These are phyloP conservation scores for Eucalyptus shirleyi DNA, from an alignment of 345 rosid species.

Conservation along the genomic window DNA sequence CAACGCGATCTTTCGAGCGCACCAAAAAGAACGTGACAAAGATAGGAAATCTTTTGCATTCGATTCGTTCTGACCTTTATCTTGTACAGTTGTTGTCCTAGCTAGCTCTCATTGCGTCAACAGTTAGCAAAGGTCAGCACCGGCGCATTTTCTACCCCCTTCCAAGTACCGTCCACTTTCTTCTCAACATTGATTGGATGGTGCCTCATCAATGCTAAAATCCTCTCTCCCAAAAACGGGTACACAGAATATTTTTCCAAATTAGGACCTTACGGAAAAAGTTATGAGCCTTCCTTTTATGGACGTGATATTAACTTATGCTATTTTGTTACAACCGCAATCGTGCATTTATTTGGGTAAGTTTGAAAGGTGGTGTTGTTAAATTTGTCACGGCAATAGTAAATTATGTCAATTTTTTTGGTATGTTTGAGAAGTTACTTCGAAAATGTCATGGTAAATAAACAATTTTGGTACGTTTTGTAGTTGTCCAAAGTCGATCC, in stretches of 20 bases:
- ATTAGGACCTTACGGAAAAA: too few species aligned
- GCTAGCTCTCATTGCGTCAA: neutral
- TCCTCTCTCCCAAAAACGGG: neutral
- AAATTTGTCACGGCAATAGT: neutral
- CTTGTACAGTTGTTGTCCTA: neutral
- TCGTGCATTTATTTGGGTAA: neutral
- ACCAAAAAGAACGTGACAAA: neutral
- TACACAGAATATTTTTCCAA: neutral
- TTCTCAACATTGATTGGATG: neutral
- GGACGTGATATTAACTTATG: neutral
- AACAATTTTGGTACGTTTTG: neutral
- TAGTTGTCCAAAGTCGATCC: neutral
- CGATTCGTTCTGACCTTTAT: neutral
- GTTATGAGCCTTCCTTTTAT: neutral
- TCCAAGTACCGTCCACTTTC: neutral
- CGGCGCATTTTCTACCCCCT: too few species aligned
- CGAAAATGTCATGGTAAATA: neutral
- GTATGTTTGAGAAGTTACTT: neutral
- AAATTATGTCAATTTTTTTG: neutral
- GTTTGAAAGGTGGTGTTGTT: accelerated
- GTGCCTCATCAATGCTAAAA: neutral
- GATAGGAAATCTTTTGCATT: neutral
- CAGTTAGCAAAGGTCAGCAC: too few species aligned
- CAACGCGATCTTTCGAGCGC: neutral
- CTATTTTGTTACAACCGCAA: neutral